phyloP scores from a whole-genome alignment of 31 red algal genomes.

The Endocladia muricata region DNA sequence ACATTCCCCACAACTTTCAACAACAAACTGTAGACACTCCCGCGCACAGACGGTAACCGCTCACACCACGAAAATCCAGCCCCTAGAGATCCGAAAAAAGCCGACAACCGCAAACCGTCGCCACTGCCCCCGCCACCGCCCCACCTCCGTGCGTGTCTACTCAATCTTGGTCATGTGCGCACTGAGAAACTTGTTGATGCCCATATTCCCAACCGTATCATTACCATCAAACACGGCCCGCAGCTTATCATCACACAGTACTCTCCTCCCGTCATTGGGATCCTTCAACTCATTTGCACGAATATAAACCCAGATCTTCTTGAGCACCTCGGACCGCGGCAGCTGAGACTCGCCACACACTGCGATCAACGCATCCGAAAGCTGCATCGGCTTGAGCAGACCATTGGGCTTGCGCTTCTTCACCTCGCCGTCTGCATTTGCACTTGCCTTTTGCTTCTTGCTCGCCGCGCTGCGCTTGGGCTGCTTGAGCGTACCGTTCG shows the following conservation, averaged over 20 bases:
- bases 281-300: slow-evolving; percentile 78
- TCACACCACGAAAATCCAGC: no score
- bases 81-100: no score
- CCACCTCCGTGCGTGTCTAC: no score
- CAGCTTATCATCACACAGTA: slow-evolving; percentile 87
- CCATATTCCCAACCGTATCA: slow-evolving; percentile 58
- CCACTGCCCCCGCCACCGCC: no score
- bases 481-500: slow-evolving; percentile 10
- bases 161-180: slow-evolving; percentile 73
- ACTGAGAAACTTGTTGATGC: slow-evolving; percentile 84
- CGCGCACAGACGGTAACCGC: no score
- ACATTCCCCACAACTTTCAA: no score
- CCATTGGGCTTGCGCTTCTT: slow-evolving; percentile 21
- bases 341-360: slow-evolving; percentile 68
- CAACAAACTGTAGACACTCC: no score
- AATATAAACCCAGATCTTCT: slow-evolving; percentile 90
- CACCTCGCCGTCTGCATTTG: background rate
- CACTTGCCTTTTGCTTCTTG: slow-evolving; percentile 5
- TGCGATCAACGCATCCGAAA: slow-evolving; percentile 46
- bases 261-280: slow-evolving; percentile 63
- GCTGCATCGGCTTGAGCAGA: slow-evolving; percentile 56
- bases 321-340: slow-evolving; percentile 69
- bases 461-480: background rate
- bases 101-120: no score
- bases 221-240: slow-evolving; percentile 71